Conservation (phyloP, 805 yeast species). For the Ogataea allantospora region DNA sequence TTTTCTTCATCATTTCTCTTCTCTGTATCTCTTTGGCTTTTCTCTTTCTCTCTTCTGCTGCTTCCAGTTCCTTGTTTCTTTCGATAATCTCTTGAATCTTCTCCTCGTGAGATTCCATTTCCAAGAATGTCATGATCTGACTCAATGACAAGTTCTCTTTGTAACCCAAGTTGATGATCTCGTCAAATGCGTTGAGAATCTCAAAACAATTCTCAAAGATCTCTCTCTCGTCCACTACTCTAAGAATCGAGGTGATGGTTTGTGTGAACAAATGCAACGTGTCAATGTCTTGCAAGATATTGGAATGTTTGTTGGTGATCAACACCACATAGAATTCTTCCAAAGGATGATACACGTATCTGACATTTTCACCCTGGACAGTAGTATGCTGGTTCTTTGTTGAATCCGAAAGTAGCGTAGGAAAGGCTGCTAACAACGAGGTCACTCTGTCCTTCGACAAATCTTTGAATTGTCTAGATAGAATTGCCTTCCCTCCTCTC, state of each 20-base stretch:
- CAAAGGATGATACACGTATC: constrained; percentile 94
- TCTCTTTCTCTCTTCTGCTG: constrained; percentile 94
- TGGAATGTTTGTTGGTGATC: constrained; percentile 86
- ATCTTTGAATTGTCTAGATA: constrained; percentile 90
- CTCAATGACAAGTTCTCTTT: constrained; percentile 78
- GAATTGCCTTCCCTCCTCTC: constrained; percentile 86
- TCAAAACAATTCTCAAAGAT: constrained; percentile 84
- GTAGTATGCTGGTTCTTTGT: constrained; percentile 82
- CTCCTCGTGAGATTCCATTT: constrained; percentile 98
- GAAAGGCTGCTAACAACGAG: constrained; percentile 81
- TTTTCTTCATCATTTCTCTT: constrained; percentile 66
- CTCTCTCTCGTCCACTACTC: constrained; percentile 76
- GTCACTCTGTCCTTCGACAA: constrained; percentile 81
- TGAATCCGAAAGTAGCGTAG: constrained; percentile 67
- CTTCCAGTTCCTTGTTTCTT: constrained; percentile 94
- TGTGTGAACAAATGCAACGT: constrained; percentile 84
- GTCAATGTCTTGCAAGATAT: constrained; percentile 90
- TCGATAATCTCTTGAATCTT: constrained; percentile 97
- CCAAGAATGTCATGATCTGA: constrained; percentile 86
- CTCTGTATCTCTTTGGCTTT: constrained; percentile 88
- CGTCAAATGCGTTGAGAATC: constrained; percentile 89
- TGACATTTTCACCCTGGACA: constrained; percentile 85
- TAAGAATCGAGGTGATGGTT: constrained; percentile 70
- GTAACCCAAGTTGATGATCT: constrained; percentile 85
- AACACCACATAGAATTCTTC: constrained; percentile 90